Evolutionary conservation across 2,329 filamentous ascomycete genomes (phyloP), one percentile per base, ranked within the genome.

Genomic region (Neoscytalidium dimidiatum): DNA sequence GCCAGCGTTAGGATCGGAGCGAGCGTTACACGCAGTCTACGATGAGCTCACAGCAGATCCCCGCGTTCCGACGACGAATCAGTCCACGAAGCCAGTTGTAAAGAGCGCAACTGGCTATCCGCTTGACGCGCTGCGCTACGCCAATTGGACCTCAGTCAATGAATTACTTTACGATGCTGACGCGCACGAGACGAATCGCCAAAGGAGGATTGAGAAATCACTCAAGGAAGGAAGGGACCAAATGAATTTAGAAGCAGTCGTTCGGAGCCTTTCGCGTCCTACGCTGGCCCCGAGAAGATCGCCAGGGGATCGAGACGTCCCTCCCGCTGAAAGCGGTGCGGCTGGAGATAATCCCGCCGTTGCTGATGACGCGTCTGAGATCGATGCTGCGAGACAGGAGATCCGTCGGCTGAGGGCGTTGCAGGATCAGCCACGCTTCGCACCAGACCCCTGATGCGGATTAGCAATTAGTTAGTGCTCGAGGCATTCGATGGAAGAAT

Each of bases 61-160:
- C 4, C 68, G 69, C 13, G 68, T 71, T 13, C 60, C 67, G 8
- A 66, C 66, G 33, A 33, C 66, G 19, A 46, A 56, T 28, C 63
- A 69, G 14, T 64, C 65, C 21, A 23, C 17, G 2, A 62, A 66
- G 17, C 44, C 65, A 14, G 51, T 67, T 21, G 65, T 67, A 9
- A 48, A 72, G n/a, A 75, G 72, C 43, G 46, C 74, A 2, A 79
- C 79, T 1, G 79, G 79, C 14, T 75, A 82, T 31, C 74, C 80
- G 0, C 70, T 83, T 14, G 78, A 78, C 43, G 75, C 79, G 23
- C 71, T 84, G 14, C 78, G 83, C 41, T 85, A 81, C 70, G 75
- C 78, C 66, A 83, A 83, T 65, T 85, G 83, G 83, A 74, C 78
- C 53, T 73, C 72, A 7, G 74, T 85, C 52, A 80, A 82, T 61